A percentile compares a stretch with the other conserved stretches of the same genome.
These are phyloP conservation scores for Apophysomyces sp. DNA, from an alignment of 371 early-diverging fungal genomes.

Conservation along the genomic window DNA sequence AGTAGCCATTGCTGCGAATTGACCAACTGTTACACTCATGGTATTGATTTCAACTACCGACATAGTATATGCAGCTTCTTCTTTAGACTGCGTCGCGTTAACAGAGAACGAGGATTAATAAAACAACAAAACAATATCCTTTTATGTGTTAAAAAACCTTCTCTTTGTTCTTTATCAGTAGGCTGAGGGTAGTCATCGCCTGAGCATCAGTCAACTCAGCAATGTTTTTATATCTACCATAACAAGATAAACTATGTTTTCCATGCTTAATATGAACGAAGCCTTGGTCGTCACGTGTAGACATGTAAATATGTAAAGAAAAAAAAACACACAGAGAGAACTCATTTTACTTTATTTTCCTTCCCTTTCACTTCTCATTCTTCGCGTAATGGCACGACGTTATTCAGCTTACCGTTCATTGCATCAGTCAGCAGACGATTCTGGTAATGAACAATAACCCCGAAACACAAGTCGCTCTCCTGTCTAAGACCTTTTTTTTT, in stretches of 20 bases:
- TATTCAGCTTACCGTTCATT: slow-evolving; percentile 24
- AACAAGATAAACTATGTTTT: neutral
- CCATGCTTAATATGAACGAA: neutral
- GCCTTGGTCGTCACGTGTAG: neutral
- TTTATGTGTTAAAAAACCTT: neutral
- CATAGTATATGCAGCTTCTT: neutral
- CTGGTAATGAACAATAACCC: slow-evolving; percentile 23
- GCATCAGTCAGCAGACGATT: slow-evolving; percentile 45
- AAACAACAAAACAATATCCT: neutral
- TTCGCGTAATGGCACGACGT: neutral
- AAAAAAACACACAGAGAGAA: neutral
- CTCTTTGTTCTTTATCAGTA: neutral
- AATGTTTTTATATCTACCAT: neutral
- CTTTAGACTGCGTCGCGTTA: too few relatives aligned
- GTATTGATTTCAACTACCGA: neutral
- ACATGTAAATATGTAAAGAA: neutral
- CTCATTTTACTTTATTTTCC: neutral
- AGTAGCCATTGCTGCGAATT: too few relatives aligned
- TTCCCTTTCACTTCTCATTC: neutral
- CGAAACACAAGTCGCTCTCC: neutral
- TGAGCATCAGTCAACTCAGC: neutral
- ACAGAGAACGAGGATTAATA: too few relatives aligned
- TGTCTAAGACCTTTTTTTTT: neutral
- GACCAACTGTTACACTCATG: neutral
- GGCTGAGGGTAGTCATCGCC: neutral